These are phyloP conservation scores for Asclepias syriaca DNA, from an alignment of 257 asterid genomes.

Conservation along the genomic window DNA sequence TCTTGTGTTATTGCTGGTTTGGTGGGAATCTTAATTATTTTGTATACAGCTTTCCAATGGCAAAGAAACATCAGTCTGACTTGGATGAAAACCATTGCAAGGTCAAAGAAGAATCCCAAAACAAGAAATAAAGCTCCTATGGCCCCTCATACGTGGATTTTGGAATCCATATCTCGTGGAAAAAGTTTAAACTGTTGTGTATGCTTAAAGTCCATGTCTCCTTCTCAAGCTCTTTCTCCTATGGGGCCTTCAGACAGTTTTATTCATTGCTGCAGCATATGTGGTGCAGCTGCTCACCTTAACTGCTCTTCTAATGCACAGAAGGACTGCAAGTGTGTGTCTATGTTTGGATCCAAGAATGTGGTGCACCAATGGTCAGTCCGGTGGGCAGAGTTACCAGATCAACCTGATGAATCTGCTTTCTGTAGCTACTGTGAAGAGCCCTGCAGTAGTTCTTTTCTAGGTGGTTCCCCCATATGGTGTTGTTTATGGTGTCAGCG, in stretches of 20 bases:
- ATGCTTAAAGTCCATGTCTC: slow-evolving; percentile 71
- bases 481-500: slow-evolving; percentile 99
- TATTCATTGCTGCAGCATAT: slow-evolving; percentile 66
- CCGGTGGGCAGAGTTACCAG: slow-evolving; percentile 84
- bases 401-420: slow-evolving; percentile 86
- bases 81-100: slow-evolving; percentile 96
- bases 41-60: slow-evolving; percentile 90
- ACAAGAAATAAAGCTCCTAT: slow-evolving; percentile 58
- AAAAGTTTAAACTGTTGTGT: slow-evolving; percentile 84
- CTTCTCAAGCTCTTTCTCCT: slow-evolving; percentile 78
- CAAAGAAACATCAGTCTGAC: slow-evolving; percentile 76
- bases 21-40: slow-evolving; percentile 71
- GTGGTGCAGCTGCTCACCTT: slow-evolving; percentile 93
- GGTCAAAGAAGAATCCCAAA: slow-evolving; percentile 93
- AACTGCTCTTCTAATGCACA: slow-evolving; percentile 73
- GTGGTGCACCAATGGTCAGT: slow-evolving; percentile 96
- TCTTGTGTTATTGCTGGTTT: slow-evolving; percentile 75
- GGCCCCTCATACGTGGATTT: slow-evolving; percentile 76
- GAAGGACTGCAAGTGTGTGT: slow-evolving; percentile 82
- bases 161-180: slow-evolving; percentile 78
- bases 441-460: slow-evolving; percentile 88
- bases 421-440: slow-evolving; percentile 96
- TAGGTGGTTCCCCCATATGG: slow-evolving; percentile 98
- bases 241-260: slow-evolving; percentile 62
- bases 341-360: slow-evolving; percentile 69